Conservation (phyloP, 139 green algal species). For the Tetradesmus lagerheimii region DNA sequence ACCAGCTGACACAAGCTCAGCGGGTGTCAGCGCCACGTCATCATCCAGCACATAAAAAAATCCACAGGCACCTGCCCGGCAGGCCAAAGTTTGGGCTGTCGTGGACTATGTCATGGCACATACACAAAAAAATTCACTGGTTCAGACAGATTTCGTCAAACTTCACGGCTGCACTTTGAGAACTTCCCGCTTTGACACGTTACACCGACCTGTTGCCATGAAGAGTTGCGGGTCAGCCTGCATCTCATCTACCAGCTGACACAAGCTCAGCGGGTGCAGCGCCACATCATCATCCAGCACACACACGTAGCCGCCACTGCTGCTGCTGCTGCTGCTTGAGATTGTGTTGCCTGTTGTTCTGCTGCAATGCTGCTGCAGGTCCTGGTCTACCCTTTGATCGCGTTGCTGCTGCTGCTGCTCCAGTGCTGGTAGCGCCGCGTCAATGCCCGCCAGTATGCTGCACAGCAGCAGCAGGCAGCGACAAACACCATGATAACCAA, state of each 20-base stretch:
- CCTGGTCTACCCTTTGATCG: background rate
- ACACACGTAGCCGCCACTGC: slow-evolving; percentile 74
- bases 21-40: slow-evolving; percentile 88
- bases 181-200: background rate
- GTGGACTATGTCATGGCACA: too few species aligned
- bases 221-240: slow-evolving; percentile 71
- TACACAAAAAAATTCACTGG: too few species aligned
- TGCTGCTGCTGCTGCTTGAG: slow-evolving; percentile 10
- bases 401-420: background rate
- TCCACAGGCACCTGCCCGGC: too few species aligned
- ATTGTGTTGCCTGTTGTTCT: background rate
- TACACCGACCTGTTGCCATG: slow-evolving; percentile 79
- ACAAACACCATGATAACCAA: background rate
- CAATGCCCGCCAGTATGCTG: slow-evolving; percentile 64
- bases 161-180: too few species aligned
- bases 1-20: slow-evolving; percentile 74
- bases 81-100: too few species aligned
- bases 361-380: background rate
- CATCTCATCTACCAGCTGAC: slow-evolving; percentile 73
- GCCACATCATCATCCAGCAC: slow-evolving; percentile 89
- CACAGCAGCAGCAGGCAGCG: background rate
- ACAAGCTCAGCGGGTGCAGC: slow-evolving; percentile 76
- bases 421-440: background rate
- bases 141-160: too few species aligned
- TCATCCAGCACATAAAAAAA: slow-evolving; percentile 85